Evolutionary conservation across 2,329 filamentous ascomycete genomes (phyloP).

Genomic region (Fusarium tuaranense): DNA sequence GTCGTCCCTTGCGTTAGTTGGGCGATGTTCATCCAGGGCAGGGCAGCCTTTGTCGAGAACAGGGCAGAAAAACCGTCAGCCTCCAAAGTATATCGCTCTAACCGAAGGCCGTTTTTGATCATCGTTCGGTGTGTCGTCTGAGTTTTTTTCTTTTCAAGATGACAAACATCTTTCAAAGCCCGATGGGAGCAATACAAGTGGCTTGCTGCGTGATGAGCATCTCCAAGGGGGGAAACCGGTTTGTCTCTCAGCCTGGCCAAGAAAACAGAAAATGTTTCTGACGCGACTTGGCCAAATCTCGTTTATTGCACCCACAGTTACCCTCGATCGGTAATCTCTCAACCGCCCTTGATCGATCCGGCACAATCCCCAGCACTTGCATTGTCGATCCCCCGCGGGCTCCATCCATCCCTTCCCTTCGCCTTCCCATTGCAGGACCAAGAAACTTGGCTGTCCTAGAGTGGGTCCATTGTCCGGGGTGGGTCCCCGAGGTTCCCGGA

Average conservation of each 20-base stretch:
- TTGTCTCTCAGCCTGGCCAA: background rate
- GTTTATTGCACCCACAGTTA: background rate
- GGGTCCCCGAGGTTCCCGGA: conserved; percentile 11
- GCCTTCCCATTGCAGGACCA: background rate
- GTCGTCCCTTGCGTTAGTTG: conserved; percentile 26
- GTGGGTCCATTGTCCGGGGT: background rate
- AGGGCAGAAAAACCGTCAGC: conserved; percentile 16
- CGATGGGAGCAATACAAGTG: background rate
- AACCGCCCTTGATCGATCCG: conserved; percentile 5
- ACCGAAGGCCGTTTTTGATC: conserved; percentile 7
- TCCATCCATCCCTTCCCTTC: conserved; percentile 10
- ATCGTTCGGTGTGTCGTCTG: conserved; percentile 10
- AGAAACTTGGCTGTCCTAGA: background rate
- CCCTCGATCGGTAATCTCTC: conserved; percentile 5
- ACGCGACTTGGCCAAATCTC: background rate
- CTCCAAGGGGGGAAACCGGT: background rate
- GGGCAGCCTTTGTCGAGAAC: background rate
- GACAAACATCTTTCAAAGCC: conserved; percentile 7
- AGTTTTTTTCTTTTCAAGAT: conserved; percentile 4
- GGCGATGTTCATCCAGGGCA: background rate
- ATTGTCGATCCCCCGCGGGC: conserved; percentile 37
- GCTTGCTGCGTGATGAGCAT: background rate
- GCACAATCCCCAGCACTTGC: conserved; percentile 24
- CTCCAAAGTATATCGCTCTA: conserved; percentile 10
- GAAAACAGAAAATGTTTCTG: background rate